Percentiles rank a stretch among this genome's conserved stretches.
Conservation (phyloP, 2,329 filamentous ascomycete species). For the Tympanopsis confertula region DNA sequence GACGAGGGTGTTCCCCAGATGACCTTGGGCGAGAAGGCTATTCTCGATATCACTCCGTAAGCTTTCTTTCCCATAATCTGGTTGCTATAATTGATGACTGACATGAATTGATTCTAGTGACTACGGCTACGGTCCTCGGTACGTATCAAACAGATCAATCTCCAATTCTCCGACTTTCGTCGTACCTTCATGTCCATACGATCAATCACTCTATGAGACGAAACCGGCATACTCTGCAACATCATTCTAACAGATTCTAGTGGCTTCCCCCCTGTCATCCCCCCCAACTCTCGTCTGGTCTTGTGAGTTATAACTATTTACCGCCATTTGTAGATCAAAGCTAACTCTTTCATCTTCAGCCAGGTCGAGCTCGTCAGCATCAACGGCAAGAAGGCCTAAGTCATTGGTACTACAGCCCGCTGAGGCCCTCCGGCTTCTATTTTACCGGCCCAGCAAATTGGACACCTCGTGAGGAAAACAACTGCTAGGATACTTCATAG, state of each 20-base stretch:
- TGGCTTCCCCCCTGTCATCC: not conserved
- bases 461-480: too few species aligned
- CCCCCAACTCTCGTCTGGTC: not conserved
- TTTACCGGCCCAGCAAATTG: too few species aligned
- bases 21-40: not conserved
- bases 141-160: not conserved
- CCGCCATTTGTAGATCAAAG: not conserved
- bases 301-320: not conserved
- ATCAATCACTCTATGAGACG: not conserved
- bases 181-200: not conserved
- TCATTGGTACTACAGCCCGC: too few species aligned
- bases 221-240: too few species aligned
- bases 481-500: too few species aligned
- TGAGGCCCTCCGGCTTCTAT: too few species aligned
- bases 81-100: not conserved
- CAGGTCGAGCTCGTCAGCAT: not conserved
- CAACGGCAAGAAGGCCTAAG: not conserved
- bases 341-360: not conserved
- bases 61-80: not conserved
- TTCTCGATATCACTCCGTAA: not conserved
- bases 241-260: not conserved
- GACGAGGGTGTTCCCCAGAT: slow-evolving; percentile 1
- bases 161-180: not conserved
- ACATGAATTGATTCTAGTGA: not conserved
- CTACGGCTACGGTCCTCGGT: not conserved